Percentiles rank a stretch among this genome's conserved stretches.
phyloP scores from a whole-genome alignment of 2,329 filamentous ascomycete species.

The Paraconiothyrium brasiliense region DNA sequence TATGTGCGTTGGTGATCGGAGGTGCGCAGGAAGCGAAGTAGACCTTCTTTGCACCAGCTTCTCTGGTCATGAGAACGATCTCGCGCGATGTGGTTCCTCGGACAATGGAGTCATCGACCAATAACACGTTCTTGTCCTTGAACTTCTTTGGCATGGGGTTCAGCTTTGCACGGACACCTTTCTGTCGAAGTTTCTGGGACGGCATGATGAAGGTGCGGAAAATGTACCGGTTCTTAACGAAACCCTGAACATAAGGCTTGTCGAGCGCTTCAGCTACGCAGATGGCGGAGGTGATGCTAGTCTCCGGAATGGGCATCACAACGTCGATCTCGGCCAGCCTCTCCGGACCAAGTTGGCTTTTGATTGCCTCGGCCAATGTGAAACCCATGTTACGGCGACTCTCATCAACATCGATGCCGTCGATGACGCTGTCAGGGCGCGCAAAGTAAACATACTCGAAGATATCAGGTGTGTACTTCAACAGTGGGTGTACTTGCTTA shows the following conservation, averaged over 20 bases:
- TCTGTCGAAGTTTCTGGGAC: conserved; percentile 80
- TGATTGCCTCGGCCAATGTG: conserved; percentile 79
- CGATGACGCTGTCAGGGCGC: conserved; percentile 81
- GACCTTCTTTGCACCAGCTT: conserved; percentile 82
- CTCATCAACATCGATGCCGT: conserved; percentile 86
- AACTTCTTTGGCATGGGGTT: conserved; percentile 89
- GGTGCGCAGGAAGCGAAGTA: conserved; percentile 86
- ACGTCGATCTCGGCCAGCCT: conserved; percentile 80
- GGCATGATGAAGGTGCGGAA: conserved; percentile 90
- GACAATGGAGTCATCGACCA: conserved; percentile 92
- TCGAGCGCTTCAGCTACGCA: conserved; percentile 77
- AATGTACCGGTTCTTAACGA: conserved; percentile 90
- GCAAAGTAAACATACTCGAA: conserved; percentile 92
- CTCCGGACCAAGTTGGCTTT: conserved; percentile 72
- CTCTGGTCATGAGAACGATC: conserved; percentile 84
- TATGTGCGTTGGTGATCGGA: conserved; percentile 84
- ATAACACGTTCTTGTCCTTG: conserved; percentile 77
- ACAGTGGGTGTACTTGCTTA: conserved; percentile 74
- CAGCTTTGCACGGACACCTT: conserved; percentile 88
- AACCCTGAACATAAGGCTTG: conserved; percentile 81
- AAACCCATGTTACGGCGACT: conserved; percentile 88
- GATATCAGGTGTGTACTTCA: conserved; percentile 82
- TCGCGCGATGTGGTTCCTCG: conserved; percentile 83
- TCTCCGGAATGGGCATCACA: conserved; percentile 86
- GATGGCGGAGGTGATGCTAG: conserved; percentile 81